Conservation (phyloP, 2,329 filamentous ascomycete genomes). For the Xylariaceae sp. region DNA sequence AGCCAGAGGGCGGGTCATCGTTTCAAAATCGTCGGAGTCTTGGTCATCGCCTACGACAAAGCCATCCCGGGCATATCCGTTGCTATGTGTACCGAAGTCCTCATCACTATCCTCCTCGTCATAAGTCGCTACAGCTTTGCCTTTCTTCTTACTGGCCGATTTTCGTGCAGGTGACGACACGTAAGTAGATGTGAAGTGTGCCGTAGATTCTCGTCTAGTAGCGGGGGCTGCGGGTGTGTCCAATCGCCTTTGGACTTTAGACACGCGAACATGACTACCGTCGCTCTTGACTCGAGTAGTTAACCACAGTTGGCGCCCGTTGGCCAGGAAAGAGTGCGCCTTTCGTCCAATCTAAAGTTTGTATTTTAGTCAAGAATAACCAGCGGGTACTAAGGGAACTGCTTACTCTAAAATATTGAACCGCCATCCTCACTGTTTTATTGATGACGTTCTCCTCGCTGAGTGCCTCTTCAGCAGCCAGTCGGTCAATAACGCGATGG, state of each 20-base stretch:
- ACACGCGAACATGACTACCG: slow-evolving; percentile 40
- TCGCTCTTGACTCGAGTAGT: slow-evolving; percentile 46
- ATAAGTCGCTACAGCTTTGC: slow-evolving; percentile 40
- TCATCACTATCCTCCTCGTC: slow-evolving; percentile 48
- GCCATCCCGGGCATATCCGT: slow-evolving; percentile 53
- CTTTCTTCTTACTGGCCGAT: slow-evolving; percentile 43
- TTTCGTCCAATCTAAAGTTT: slow-evolving; percentile 47
- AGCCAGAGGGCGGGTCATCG: slow-evolving; percentile 43
- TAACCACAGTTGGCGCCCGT: slow-evolving; percentile 51
- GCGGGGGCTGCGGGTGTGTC: slow-evolving; percentile 46
- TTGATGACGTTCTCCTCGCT: slow-evolving; percentile 72
- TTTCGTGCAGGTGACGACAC: slow-evolving; percentile 59
- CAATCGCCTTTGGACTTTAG: slow-evolving; percentile 43
- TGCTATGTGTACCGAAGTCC: slow-evolving; percentile 44
- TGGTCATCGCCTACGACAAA: slow-evolving; percentile 47
- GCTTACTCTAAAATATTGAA: slow-evolving; percentile 73
- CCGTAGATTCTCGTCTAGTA: slow-evolving; percentile 30
- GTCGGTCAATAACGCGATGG: slow-evolving; percentile 80
- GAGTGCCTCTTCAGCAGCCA: slow-evolving; percentile 77
- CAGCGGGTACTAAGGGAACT: not conserved
- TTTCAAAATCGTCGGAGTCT: slow-evolving; percentile 54
- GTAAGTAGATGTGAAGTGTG: slow-evolving; percentile 50
- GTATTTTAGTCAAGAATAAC: slow-evolving; percentile 31
- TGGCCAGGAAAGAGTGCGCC: slow-evolving; percentile 51
- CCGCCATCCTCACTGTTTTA: slow-evolving; percentile 67